These are phyloP conservation scores for Aspergillus thermomutatus DNA, from an alignment of 2,329 filamentous ascomycete genomes.

Conservation along the genomic window DNA sequence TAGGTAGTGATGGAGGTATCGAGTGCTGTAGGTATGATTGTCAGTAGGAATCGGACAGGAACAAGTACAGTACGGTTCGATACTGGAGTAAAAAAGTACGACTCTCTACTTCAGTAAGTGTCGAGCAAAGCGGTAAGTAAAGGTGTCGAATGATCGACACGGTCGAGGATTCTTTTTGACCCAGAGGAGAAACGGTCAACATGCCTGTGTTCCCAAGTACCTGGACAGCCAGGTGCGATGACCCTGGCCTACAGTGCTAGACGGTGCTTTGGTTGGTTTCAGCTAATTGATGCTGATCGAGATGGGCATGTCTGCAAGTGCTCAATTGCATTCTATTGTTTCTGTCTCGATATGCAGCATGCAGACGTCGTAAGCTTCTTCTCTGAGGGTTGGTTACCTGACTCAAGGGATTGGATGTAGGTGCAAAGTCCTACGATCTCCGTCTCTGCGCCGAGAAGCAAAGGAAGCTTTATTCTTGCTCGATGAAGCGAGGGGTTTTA, in stretches of 20 bases:
- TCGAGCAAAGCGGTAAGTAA: background rate
- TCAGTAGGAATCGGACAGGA: background rate
- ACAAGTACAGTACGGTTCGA: background rate
- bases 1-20: background rate
- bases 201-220: constrained; percentile 8
- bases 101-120: background rate
- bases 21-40: background rate
- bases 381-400: background rate
- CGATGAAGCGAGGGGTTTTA: background rate
- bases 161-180: background rate
- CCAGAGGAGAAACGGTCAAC: constrained; percentile 2
- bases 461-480: background rate
- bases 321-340: background rate
- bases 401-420: background rate
- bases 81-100: background rate
- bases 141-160: background rate
- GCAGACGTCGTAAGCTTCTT: background rate
- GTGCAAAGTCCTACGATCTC: background rate
- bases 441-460: background rate
- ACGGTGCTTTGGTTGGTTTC: background rate
- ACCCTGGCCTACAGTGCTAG: background rate
- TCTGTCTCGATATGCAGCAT: too few relatives aligned
- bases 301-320: background rate
- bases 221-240: constrained; percentile 1
- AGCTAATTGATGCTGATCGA: background rate